Evolutionary conservation across 176 grass and related monocot species (phyloP).

Genomic region (Thalia dealbata): DNA sequence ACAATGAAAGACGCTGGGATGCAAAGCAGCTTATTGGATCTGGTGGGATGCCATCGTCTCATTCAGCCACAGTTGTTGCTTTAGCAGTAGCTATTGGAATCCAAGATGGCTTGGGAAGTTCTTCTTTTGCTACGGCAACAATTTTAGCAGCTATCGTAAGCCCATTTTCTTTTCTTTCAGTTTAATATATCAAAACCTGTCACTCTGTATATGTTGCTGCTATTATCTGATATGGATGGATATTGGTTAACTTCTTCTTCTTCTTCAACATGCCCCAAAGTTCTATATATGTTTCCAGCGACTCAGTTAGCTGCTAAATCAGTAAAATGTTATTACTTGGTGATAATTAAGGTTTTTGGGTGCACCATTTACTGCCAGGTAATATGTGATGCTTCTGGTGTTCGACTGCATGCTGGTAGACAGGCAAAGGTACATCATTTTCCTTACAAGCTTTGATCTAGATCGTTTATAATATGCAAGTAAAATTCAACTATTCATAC

Average conservation of each 20-base stretch:
- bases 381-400: constrained; percentile 88
- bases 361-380: constrained; percentile 44
- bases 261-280: too few relatives aligned
- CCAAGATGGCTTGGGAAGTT: constrained; percentile 64
- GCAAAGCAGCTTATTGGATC: constrained; percentile 74
- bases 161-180: not conserved
- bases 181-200: not conserved
- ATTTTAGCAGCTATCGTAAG: constrained; percentile 79
- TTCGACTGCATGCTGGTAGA: constrained; percentile 86
- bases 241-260: too few relatives aligned
- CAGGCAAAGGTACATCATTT: constrained; percentile 66
- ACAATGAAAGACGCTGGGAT: constrained; percentile 85
- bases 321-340: not conserved
- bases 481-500: too few relatives aligned
- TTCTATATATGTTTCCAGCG: not conserved
- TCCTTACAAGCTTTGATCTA: too few relatives aligned
- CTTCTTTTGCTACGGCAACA: constrained; percentile 57
- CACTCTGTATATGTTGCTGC: too few relatives aligned
- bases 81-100: constrained; percentile 74
- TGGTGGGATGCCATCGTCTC: constrained; percentile 96
- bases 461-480: too few relatives aligned
- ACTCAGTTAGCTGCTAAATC: not conserved
- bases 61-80: constrained; percentile 84
- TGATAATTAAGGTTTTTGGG: constrained; percentile 14
- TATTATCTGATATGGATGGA: too few relatives aligned